Conservation (phyloP, 176 grass and related monocot species). For the Luzula sylvatica region DNA sequence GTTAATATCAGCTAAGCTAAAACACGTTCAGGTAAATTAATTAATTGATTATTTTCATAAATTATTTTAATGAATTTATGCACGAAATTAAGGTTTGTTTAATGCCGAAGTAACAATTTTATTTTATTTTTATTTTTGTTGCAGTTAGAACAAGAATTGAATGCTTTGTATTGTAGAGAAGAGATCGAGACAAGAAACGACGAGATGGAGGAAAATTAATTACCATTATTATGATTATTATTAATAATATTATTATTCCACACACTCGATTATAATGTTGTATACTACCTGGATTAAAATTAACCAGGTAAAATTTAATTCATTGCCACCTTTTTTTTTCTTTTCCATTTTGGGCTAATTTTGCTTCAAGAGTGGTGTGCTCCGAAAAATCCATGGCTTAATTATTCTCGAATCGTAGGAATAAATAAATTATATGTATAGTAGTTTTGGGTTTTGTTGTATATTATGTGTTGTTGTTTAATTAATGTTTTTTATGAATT, state of each 20-base stretch:
- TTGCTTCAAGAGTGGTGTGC: background rate
- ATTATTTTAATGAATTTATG: too few species aligned
- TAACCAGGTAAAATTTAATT: conserved; percentile 17
- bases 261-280: background rate
- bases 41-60: background rate
- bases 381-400: background rate
- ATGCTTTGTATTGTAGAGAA: conserved; percentile 81
- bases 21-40: conserved; percentile 59
- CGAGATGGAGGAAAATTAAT: conserved; percentile 53
- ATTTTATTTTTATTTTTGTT: conserved; percentile 13
- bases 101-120: too few species aligned
- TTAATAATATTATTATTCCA: too few species aligned
- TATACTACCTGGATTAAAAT: background rate
- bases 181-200: conserved; percentile 67
- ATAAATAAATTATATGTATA: conserved; percentile 25
- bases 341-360: conserved; percentile 3
- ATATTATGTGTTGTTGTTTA: conserved; percentile 11
- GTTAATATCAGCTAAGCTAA: conserved; percentile 67
- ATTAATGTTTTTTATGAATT: background rate
- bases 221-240: too few species aligned
- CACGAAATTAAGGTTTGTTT: too few species aligned
- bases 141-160: conserved; percentile 91
- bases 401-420: background rate
- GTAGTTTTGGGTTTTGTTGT: conserved; percentile 3
- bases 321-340: conserved; percentile 14